Evolutionary conservation across 2,329 filamentous ascomycete genomes (phyloP).

Genomic region (Colletotrichum musae): DNA sequence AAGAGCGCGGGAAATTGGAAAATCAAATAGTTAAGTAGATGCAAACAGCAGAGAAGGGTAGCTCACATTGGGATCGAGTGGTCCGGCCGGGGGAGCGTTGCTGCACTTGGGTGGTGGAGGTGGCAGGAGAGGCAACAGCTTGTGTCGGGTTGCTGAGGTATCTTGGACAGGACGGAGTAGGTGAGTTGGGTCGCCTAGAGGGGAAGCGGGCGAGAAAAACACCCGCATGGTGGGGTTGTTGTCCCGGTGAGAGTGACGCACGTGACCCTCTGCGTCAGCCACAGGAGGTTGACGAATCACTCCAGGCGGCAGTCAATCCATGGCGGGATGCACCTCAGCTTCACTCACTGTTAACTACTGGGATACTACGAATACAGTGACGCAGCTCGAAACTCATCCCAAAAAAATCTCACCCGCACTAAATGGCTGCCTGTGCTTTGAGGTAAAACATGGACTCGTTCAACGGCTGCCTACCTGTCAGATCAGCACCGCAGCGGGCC

Average conservation of each 20-base stretch:
- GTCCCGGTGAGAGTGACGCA: slow-evolving; percentile 42
- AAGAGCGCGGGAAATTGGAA: slow-evolving; percentile 14
- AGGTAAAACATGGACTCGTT: background rate
- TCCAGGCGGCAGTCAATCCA: slow-evolving; percentile 28
- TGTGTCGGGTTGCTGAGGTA: slow-evolving; percentile 41
- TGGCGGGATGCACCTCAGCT: slow-evolving; percentile 9
- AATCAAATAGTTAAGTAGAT: slow-evolving; percentile 16
- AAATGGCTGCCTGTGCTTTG: slow-evolving; percentile 13
- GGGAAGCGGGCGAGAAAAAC: slow-evolving; percentile 44
- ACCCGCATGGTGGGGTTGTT: slow-evolving; percentile 44
- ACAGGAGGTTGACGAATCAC: slow-evolving; percentile 42
- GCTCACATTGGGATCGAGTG: slow-evolving; percentile 34
- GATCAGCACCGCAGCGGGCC: slow-evolving; percentile 6
- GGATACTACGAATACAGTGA: slow-evolving; percentile 4
- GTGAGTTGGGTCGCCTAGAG: slow-evolving; percentile 42
- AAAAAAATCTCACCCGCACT: slow-evolving; percentile 2
- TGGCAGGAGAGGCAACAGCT: slow-evolving; percentile 42
- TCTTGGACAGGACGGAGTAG: slow-evolving; percentile 39
- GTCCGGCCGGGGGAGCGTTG: slow-evolving; percentile 30
- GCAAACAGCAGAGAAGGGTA: background rate
- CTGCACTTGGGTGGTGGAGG: slow-evolving; percentile 36
- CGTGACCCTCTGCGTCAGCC: slow-evolving; percentile 42
- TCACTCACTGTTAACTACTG: background rate
- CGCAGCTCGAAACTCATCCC: slow-evolving; percentile 1
- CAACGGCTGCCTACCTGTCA: slow-evolving; percentile 25